Conservation (phyloP, 768 basidiomycete species). For the Tricholoma bakamatsutake region DNA sequence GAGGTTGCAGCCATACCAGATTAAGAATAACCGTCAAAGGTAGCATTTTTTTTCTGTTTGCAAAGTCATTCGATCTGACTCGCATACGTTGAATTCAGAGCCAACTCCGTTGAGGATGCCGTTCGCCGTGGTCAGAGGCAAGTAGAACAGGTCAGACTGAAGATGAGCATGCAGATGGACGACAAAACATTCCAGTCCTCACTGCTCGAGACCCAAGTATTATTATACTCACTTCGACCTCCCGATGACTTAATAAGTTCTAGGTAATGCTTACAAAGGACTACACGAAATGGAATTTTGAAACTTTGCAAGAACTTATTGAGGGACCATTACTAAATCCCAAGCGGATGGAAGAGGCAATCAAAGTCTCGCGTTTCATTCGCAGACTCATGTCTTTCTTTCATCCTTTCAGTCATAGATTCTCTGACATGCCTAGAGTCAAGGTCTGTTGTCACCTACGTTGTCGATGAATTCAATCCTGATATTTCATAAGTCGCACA, state of each 20-base stretch:
- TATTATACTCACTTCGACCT: slow-evolving; percentile 2
- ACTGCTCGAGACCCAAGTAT: slow-evolving; percentile 82
- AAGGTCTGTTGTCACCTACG: slow-evolving; percentile 36
- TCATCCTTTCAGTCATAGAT: slow-evolving; percentile 84
- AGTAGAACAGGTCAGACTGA: slow-evolving; percentile 85
- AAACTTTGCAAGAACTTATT: slow-evolving; percentile 79
- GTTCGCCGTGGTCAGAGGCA: slow-evolving; percentile 85
- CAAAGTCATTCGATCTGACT: neutral
- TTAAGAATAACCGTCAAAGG: slow-evolving; percentile 62
- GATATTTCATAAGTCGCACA: slow-evolving; percentile 47
- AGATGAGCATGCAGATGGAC: slow-evolving; percentile 92
- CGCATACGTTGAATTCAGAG: slow-evolving; percentile 32
- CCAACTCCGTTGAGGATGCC: slow-evolving; percentile 81
- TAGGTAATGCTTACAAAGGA: slow-evolving; percentile 88
- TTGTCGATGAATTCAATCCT: neutral
- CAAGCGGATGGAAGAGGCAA: slow-evolving; percentile 90
- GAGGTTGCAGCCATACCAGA: slow-evolving; percentile 53
- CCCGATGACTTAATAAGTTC: neutral
- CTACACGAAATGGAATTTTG: slow-evolving; percentile 88
- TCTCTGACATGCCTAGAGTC: slow-evolving; percentile 72
- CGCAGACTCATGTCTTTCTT: slow-evolving; percentile 91
- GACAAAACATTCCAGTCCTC: slow-evolving; percentile 84
- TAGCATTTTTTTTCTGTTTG: slow-evolving; percentile 22
- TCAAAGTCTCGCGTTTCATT: slow-evolving; percentile 84
- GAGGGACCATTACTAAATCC: slow-evolving; percentile 92